A percentile compares a stretch with the other conserved stretches of the same genome.
Evolutionary conservation across 1,139 yeast species (phyloP).

Genomic region (Zygosaccharomyces pseudobailii): DNA sequence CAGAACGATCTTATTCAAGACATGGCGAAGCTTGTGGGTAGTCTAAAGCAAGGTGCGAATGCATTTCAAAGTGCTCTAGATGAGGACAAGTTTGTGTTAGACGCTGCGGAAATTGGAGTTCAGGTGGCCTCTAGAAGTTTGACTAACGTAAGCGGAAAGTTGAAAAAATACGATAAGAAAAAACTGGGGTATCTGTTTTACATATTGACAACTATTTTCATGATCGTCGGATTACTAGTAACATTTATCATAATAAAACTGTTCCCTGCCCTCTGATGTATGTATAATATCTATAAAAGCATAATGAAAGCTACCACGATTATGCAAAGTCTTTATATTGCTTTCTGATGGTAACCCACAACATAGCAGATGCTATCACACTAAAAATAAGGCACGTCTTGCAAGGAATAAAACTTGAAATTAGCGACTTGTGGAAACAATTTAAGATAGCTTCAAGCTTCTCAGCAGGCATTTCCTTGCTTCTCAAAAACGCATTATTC

Average conservation of each 20-base stretch:
- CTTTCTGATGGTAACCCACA: conserved; percentile 5
- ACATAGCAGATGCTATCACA: conserved; percentile 1
- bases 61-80: conserved; percentile 38
- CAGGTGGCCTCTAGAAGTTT: conserved; percentile 37
- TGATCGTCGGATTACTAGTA: conserved; percentile 32
- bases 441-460: conserved; percentile 2
- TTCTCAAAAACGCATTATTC: conserved; percentile 8
- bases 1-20: conserved; percentile 37
- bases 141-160: conserved; percentile 28
- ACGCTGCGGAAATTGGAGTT: conserved; percentile 40
- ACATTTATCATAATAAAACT: conserved; percentile 35
- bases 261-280: conserved; percentile 37
- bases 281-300: not conserved
- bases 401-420: conserved; percentile 7
- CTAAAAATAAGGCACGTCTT: conserved; percentile 3
- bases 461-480: conserved; percentile 3
- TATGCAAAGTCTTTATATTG: not conserved
- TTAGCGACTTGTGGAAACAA: conserved; percentile 5
- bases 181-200: conserved; percentile 35
- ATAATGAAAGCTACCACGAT: not conserved
- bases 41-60: conserved; percentile 37
- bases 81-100: conserved; percentile 36
- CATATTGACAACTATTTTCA: conserved; percentile 26
- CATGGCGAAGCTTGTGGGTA: conserved; percentile 35
- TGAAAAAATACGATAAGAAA: conserved; percentile 31